Conservation (phyloP, 2,329 filamentous ascomycete genomes). For the Penicillium aurantiogriseum region DNA sequence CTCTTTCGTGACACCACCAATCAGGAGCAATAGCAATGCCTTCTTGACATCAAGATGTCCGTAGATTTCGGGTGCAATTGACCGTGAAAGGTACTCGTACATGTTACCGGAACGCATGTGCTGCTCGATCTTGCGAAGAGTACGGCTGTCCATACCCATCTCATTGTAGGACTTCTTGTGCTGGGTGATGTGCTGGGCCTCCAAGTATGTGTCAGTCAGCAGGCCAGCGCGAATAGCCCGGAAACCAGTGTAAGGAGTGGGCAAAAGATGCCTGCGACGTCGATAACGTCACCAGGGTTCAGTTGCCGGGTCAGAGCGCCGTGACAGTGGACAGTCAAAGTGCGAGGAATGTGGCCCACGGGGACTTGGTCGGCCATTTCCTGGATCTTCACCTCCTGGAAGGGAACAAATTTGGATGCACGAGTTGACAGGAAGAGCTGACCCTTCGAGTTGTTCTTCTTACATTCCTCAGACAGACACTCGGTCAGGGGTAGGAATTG, state of each 20-base stretch:
- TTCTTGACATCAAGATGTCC: conserved; percentile 98
- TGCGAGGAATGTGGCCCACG: conserved; percentile 93
- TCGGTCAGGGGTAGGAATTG: conserved; percentile 83
- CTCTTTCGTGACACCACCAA: conserved; percentile 93
- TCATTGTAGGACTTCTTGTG: conserved; percentile 99
- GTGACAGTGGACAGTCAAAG: conserved; percentile 84
- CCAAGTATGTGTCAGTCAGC: conserved; percentile 94
- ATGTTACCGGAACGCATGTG: conserved; percentile 83
- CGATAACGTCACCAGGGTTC: conserved; percentile 90
- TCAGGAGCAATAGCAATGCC: conserved; percentile 87
- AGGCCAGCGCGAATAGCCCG: conserved; percentile 93
- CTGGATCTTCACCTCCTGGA: conserved; percentile 98
- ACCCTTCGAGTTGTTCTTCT: conserved; percentile 85
- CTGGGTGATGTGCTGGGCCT: conserved; percentile 88
- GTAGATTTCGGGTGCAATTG: conserved; percentile 95
- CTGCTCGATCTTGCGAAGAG: conserved; percentile 80
- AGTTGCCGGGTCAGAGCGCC: conserved; percentile 81
- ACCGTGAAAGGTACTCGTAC: conserved; percentile 92
- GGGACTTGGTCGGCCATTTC: conserved; percentile 99
- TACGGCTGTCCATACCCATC: conserved; percentile 75
- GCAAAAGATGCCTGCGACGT: conserved; percentile 94
- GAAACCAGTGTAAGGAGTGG: conserved; percentile 98
- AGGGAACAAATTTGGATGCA: conserved; percentile 93
- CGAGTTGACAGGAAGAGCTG: conserved; percentile 93
- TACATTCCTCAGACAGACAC: conserved; percentile 88